These are phyloP conservation scores for Circinella minor DNA, from an alignment of 371 early-diverging fungal genomes.

Conservation along the genomic window DNA sequence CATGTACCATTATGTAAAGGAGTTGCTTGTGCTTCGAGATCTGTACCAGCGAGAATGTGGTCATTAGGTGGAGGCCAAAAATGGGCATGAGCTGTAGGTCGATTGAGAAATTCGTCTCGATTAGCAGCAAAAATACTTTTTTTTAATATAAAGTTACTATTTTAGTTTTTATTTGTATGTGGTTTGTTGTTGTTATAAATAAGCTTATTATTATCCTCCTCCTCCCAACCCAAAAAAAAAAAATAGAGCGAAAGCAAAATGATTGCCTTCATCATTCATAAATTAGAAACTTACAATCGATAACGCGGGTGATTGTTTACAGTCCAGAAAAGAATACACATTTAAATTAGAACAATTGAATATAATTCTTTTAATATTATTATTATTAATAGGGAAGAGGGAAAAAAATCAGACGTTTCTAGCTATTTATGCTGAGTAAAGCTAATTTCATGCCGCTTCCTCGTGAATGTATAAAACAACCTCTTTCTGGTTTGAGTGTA, in stretches of 20 bases:
- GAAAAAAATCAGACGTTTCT: too few species aligned
- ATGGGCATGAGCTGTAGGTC: slow-evolving; percentile 57
- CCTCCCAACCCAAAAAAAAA: too few species aligned
- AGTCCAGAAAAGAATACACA: slow-evolving; percentile 70
- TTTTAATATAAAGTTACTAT: background rate
- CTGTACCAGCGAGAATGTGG: slow-evolving; percentile 45
- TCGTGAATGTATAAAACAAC: too few species aligned
- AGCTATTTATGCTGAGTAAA: too few species aligned
- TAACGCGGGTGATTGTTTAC: slow-evolving; percentile 55
- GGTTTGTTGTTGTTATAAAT: too few species aligned
- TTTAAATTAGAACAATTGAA: slow-evolving; percentile 8
- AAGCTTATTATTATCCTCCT: background rate
- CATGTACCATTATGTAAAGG: slow-evolving; percentile 54
- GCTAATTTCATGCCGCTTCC: too few species aligned
- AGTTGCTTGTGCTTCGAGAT: slow-evolving; percentile 33
- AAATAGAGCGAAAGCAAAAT: too few species aligned
- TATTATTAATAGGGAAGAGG: too few species aligned
- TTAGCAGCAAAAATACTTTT: slow-evolving; percentile 65
- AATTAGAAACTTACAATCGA: slow-evolving; percentile 45
- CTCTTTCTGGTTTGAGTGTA: too few species aligned
- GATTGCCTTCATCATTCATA: background rate
- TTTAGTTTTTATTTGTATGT: too few species aligned
- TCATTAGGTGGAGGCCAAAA: slow-evolving; percentile 54
- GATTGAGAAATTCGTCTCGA: slow-evolving; percentile 59
- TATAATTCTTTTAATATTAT: too few species aligned